A percentile compares a stretch with the other conserved stretches of the same genome.
Conservation (phyloP, 495 filamentous ascomycete genomes). For the Aspergillus affinis region DNA sequence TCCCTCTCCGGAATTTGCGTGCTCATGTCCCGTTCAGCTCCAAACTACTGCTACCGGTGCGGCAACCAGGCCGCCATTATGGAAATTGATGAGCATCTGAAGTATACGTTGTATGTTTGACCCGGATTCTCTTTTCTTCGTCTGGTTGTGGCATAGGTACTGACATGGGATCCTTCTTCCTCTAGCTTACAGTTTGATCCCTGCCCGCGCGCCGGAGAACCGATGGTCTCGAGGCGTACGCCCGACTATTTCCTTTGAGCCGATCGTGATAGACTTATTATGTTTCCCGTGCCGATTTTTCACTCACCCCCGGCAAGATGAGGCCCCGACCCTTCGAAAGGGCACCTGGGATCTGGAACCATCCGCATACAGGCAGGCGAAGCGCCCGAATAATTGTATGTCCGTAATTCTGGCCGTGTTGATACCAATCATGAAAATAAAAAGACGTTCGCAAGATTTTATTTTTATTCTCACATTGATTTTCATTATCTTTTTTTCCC, state of each 20-base stretch:
- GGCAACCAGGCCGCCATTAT: slow-evolving; percentile 99
- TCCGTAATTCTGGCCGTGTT: slow-evolving; percentile 43
- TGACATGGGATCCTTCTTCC: slow-evolving; percentile 15
- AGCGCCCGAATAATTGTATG: slow-evolving; percentile 41
- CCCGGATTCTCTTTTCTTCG: neutral
- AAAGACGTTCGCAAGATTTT: slow-evolving; percentile 23
- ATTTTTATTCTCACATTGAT: neutral
- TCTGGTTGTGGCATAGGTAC: neutral
- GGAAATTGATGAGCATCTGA: slow-evolving; percentile 99
- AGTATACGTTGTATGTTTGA: slow-evolving; percentile 94
- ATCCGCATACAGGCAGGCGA: slow-evolving; percentile 31
- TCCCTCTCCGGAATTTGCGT: neutral
- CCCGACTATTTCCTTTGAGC: slow-evolving; percentile 96
- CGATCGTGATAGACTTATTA: slow-evolving; percentile 35
- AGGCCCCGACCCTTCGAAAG: slow-evolving; percentile 24
- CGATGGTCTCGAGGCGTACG: slow-evolving; percentile 96
- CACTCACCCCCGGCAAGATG: slow-evolving; percentile 21
- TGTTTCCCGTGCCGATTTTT: slow-evolving; percentile 15
- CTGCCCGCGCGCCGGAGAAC: slow-evolving; percentile 94
- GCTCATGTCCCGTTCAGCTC: slow-evolving; percentile 53
- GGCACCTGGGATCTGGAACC: slow-evolving; percentile 33
- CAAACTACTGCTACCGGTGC: slow-evolving; percentile 97
- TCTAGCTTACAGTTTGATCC: slow-evolving; percentile 97
- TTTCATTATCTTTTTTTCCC: neutral
- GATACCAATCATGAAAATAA: slow-evolving; percentile 54